Base-by-base conservation (phyloP, 495 filamentous ascomycete genomes). In the Aspergillus indologenus region DNA sequence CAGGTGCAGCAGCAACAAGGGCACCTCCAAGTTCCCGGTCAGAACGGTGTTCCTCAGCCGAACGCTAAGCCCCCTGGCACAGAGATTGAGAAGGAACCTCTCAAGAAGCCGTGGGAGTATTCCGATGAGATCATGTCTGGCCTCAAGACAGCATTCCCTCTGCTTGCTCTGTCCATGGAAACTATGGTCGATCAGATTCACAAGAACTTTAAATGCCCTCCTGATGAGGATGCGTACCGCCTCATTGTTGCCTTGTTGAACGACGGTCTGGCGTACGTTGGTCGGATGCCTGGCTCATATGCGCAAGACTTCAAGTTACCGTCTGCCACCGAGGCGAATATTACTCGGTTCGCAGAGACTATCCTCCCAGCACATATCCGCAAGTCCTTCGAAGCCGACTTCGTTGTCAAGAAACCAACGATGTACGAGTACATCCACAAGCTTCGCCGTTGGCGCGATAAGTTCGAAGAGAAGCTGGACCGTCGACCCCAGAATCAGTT, bases 371-470 rank as follows among this genome's bases (percentile, higher is more conserved):
- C 86, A 2, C 95, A 97, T 70, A 96, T 98, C 59, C 86, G 93
- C 51, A 89, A 88, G 65, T 88, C 91, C 2, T 99, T 99, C 69
- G 95, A 99, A 70, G 89, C 85, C 7, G 95, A 99, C 74, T 98
- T 99, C 70, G 92, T 98, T 19, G 74, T 81, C 26, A 90, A 89
- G 63, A 96, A 96, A 74, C 94, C 94, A 15, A 96, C 91, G 15
- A 94, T 97, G 89, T 86, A 87, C 66, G 91, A 96, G 67, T 99
- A 99, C 77, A 97, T 99, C 57, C 91, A 96, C 64, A 97, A 96
- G 69, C 81, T 97, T 43, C 88, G 95, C 19, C 90, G 87, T 64
- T 99, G 95, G 95, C 86, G 95, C 40, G 92, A 96, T 75, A 92
- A 94, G 69, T 97, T 99, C 68, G 95, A 98, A 67, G 93, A 96